These are phyloP conservation scores for Dillenia turbinata DNA, from an alignment of 164 flowering plant species.

Conservation along the genomic window DNA sequence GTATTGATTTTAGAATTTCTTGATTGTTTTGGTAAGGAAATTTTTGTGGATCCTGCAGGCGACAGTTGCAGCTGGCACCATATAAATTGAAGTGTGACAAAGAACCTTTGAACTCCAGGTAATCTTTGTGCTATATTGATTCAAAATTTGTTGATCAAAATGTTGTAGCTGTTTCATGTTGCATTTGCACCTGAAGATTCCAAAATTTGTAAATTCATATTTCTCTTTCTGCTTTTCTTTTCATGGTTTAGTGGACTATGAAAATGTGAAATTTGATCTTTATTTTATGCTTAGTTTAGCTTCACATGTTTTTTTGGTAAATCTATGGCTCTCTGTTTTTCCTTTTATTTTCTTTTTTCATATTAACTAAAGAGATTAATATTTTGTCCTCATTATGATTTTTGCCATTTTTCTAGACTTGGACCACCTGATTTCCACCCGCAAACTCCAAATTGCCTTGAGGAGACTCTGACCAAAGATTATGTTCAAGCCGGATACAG, in stretches of 20 bases:
- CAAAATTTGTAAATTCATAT: not conserved
- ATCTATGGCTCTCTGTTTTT: not conserved
- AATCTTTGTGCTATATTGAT: constrained; percentile 12
- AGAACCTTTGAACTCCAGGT: constrained; percentile 79
- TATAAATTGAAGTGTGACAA: constrained; percentile 92
- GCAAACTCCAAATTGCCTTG: constrained; percentile 77
- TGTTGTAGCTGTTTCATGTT: not conserved
- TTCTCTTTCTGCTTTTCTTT: not conserved
- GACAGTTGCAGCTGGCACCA: constrained; percentile 44
- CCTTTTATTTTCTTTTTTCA: not conserved
- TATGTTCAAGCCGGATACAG: constrained; percentile 82
- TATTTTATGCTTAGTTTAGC: not conserved
- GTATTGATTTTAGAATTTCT: not conserved
- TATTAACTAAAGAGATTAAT: not conserved
- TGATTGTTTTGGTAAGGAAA: not conserved
- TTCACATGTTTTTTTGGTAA: not conserved
- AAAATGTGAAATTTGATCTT: not conserved
- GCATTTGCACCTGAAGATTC: not conserved
- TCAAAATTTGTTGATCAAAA: not conserved
- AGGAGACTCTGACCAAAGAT: constrained; percentile 87
- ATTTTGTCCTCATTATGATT: not conserved
- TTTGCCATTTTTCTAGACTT: constrained; percentile 40
- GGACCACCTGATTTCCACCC: constrained; percentile 96
- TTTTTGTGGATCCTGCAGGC: constrained; percentile 44
- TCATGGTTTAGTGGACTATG: not conserved